Evolutionary conservation across 1,284 basidiomycete species (phyloP).

Genomic region (Grifola frondosa): DNA sequence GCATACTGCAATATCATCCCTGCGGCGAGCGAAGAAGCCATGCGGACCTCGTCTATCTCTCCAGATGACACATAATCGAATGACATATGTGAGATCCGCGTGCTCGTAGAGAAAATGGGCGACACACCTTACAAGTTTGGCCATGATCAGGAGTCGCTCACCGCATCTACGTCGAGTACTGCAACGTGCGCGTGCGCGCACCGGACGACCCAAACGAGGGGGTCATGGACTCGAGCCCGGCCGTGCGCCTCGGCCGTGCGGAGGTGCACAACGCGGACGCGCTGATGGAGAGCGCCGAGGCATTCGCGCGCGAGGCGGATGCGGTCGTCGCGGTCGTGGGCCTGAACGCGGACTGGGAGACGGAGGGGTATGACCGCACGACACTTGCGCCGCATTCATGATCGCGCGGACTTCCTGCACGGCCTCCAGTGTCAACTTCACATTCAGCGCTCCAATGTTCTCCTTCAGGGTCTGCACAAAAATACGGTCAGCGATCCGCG

Average conservation of each 20-base stretch:
- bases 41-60: slow-evolving; percentile 92
- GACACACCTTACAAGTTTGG: too few species aligned
- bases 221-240: slow-evolving; percentile 50
- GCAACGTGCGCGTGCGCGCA: slow-evolving; percentile 65
- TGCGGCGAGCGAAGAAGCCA: slow-evolving; percentile 76
- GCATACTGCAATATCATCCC: slow-evolving; percentile 82
- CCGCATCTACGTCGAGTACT: slow-evolving; percentile 63
- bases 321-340: slow-evolving; percentile 72
- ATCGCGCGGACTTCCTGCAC: too few species aligned
- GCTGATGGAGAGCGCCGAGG: slow-evolving; percentile 59
- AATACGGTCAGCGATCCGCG: too few species aligned
- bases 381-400: slow-evolving; percentile 65
- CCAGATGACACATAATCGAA: too few species aligned
- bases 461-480: too few species aligned
- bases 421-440: too few species aligned
- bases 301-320: slow-evolving; percentile 65
- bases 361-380: slow-evolving; percentile 68
- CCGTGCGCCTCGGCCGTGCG: slow-evolving; percentile 63
- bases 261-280: slow-evolving; percentile 55
- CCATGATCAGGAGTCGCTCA: slow-evolving; percentile 55
- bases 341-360: slow-evolving; percentile 77
- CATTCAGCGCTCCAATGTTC: too few species aligned
- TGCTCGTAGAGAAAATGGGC: too few species aligned
- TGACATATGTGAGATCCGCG: too few species aligned
- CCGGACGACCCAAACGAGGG: slow-evolving; percentile 62